Conservation (phyloP, 2,329 filamentous ascomycete genomes). For the Pyricularia sp. region DNA sequence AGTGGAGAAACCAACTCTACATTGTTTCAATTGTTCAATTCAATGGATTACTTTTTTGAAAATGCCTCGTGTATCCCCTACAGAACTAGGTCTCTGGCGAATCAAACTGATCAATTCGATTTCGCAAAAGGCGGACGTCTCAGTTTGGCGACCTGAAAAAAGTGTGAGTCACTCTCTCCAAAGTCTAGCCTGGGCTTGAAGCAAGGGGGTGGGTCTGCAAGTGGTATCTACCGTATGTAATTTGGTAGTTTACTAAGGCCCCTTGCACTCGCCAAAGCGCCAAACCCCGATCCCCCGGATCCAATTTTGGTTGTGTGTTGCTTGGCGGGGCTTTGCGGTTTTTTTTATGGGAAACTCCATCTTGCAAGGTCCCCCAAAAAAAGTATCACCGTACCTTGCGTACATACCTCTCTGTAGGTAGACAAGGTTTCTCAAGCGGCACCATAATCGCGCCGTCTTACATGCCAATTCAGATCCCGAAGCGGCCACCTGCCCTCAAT, state of each 20-base stretch:
- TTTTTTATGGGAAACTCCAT: background rate
- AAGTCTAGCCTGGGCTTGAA: background rate
- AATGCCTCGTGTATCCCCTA: background rate
- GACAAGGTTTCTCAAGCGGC: background rate
- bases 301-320: background rate
- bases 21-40: background rate
- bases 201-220: background rate
- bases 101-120: conserved; percentile 2
- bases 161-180: background rate
- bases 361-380: background rate
- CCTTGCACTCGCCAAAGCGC: background rate
- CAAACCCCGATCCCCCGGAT: background rate
- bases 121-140: background rate
- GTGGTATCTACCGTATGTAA: background rate
- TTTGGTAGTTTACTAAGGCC: background rate
- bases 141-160: background rate
- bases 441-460: background rate
- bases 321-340: background rate
- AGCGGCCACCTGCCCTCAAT: background rate
- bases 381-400: too few species aligned
- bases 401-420: too few species aligned
- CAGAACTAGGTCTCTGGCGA: background rate
- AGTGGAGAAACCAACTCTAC: background rate
- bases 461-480: background rate
- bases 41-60: background rate